phyloP scores from a whole-genome alignment of 2,329 filamentous ascomycete genomes.

The Curvularia lunata region DNA sequence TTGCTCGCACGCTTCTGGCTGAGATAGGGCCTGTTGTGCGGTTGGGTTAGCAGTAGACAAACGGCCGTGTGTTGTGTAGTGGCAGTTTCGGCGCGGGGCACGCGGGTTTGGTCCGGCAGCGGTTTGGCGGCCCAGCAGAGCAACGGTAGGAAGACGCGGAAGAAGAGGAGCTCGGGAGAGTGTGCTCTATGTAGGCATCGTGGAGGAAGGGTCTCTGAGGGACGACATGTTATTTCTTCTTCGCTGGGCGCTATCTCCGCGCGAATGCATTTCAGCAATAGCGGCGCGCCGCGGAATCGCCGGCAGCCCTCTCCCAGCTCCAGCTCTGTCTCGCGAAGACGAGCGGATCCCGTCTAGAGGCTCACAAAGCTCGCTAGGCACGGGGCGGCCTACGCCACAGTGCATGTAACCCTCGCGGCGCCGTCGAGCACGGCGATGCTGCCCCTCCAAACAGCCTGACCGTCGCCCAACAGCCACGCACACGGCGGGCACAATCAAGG shows the following conservation, averaged over 20 bases:
- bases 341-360: constrained; percentile 19
- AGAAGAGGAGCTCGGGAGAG: not conserved
- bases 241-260: constrained; percentile 25
- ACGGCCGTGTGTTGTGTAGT: not conserved
- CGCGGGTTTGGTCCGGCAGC: not conserved
- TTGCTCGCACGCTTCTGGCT: not conserved
- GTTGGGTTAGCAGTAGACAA: not conserved
- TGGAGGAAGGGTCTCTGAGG: not conserved
- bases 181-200: not conserved
- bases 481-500: not conserved
- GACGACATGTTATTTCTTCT: constrained; percentile 16
- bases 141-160: not conserved
- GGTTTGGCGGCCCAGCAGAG: not conserved
- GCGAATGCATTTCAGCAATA: constrained; percentile 23
- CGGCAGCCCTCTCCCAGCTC: constrained; percentile 22
- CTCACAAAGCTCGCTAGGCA: constrained; percentile 23
- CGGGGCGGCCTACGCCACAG: constrained; percentile 21
- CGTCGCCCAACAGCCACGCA: not conserved
- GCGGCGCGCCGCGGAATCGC: constrained; percentile 29
- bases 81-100: not conserved
- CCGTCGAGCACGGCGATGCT: constrained; percentile 13
- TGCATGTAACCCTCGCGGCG: constrained; percentile 15
- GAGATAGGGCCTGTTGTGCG: not conserved
- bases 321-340: constrained; percentile 7
- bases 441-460: not conserved